Evolutionary conservation across 2,329 filamentous ascomycete genomes (phyloP).

Genomic region (Sphaceloma murrayae): DNA sequence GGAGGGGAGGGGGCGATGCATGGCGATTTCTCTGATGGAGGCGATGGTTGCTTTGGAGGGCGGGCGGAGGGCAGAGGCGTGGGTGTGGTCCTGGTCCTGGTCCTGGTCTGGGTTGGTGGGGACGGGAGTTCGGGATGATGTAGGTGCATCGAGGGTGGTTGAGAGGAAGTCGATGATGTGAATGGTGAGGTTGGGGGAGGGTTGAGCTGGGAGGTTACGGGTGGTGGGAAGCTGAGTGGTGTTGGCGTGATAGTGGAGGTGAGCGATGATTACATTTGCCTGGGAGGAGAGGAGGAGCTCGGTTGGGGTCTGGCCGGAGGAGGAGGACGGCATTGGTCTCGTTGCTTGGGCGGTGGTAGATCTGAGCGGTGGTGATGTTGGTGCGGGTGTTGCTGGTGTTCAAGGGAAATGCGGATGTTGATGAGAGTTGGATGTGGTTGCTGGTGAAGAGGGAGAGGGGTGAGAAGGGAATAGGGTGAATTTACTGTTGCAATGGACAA

Average conservation of each 20-base stretch:
- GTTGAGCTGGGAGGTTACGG: neutral
- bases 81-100: neutral
- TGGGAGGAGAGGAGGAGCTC: neutral
- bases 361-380: neutral
- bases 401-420: no score
- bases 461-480: no score
- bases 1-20: neutral
- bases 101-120: neutral
- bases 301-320: neutral
- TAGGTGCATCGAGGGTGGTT: slow-evolving; percentile 1
- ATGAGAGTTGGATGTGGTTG: neutral
- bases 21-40: slow-evolving; percentile 1
- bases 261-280: neutral
- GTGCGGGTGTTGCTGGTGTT: neutral
- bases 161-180: neutral
- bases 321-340: slow-evolving; percentile 13
- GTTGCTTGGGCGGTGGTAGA: neutral
- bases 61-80: neutral
- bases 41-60: neutral
- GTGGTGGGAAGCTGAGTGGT: no score
- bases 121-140: neutral
- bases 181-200: slow-evolving; percentile 1
- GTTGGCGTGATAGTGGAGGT: slow-evolving; percentile 10
- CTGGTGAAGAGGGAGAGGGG: no score
- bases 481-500: no score